A percentile compares a stretch with the other conserved stretches of the same genome.
Evolutionary conservation across 2,329 filamentous ascomycete species (phyloP).

Genomic region (Erysiphe pulchra): DNA sequence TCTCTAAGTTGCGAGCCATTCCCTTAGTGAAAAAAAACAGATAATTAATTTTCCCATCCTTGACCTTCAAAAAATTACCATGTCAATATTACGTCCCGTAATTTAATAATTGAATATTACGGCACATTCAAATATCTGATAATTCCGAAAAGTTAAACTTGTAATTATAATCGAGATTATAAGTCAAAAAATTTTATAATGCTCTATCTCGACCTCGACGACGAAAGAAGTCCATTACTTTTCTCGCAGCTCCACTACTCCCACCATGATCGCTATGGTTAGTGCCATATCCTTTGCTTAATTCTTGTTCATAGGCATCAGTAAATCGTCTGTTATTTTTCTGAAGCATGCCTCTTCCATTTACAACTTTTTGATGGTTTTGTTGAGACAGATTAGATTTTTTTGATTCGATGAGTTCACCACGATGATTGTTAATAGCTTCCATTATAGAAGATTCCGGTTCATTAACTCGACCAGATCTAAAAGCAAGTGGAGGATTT

Average conservation of each 20-base stretch:
- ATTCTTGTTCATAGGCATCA: slow-evolving; percentile 65
- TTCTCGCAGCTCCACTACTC: slow-evolving; percentile 63
- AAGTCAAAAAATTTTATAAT: slow-evolving; percentile 1
- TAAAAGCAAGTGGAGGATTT: slow-evolving; percentile 10
- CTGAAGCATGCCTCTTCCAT: slow-evolving; percentile 32
- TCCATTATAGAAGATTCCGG: slow-evolving; percentile 12
- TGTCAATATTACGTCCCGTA: too few species aligned
- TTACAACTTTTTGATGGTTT: neutral
- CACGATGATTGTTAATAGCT: slow-evolving; percentile 4
- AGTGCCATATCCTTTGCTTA: slow-evolving; percentile 29
- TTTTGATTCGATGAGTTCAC: neutral
- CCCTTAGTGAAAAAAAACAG: too few species aligned
- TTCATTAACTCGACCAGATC: slow-evolving; percentile 10
- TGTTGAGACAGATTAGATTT: neutral
- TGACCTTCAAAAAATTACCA: too few species aligned
- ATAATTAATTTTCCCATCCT: too few species aligned
- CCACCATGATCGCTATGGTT: slow-evolving; percentile 39
- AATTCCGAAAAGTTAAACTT: too few species aligned
- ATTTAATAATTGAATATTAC: too few species aligned
- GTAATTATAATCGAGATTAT: too few species aligned
- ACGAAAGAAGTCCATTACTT: slow-evolving; percentile 97
- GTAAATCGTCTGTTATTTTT: slow-evolving; percentile 71
- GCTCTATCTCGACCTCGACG: slow-evolving; percentile 45
- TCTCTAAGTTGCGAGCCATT: too few species aligned
- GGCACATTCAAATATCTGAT: too few species aligned